Evolutionary conservation across 306 rosid genomes (phyloP), one percentile per base, ranked within the genome.

Genomic region (Cicer yamashitae): DNA sequence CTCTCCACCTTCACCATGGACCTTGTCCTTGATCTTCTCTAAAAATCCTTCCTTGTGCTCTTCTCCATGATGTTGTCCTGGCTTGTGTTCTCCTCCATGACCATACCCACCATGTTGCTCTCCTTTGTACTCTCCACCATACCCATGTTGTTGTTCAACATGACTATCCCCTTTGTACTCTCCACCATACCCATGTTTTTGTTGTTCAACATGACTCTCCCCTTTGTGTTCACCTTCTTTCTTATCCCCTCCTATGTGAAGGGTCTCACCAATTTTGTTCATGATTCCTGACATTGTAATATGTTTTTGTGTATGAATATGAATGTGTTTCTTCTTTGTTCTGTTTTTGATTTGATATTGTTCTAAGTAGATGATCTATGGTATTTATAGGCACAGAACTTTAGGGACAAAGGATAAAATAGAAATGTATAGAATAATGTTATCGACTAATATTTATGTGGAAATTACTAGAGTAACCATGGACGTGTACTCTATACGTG

Each of bases 11-110:
- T 40, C 88, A 6, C 91, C 91, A 30, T 80, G 88, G 78, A 87
- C 22, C 87, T 87, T 87, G 76, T 82, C 87, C 82, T 84, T 87
- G 77, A 88, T 61, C 82, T 88, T 88, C n/a, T 83, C 91, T 6
- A 65, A 14, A 9, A 88, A 0, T 7, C 92, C 89, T 34, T 86
- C 88, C 56, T 88, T 88, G 53, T 74, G 78, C 10, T 73, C 78
- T 6, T 30, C 80, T 0, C 77, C 80, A 10, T 80, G 82, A 8
- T 73, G 77, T 7, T 63, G 78, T 0, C 25, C 72, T 4, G 10
- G 10, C 17, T 77, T 83, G 68, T 76, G 73, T 6, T 25, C 79
- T 9, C 51, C 76, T 0, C 79, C 81, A 22, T 40, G 71, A 0
- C 78, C 30, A 17, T n/a, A 50, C 9, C 10, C 64, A 58, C 13